These are phyloP conservation scores for Mucor mucedo DNA, from an alignment of 371 early-diverging fungal species.

Conservation along the genomic window DNA sequence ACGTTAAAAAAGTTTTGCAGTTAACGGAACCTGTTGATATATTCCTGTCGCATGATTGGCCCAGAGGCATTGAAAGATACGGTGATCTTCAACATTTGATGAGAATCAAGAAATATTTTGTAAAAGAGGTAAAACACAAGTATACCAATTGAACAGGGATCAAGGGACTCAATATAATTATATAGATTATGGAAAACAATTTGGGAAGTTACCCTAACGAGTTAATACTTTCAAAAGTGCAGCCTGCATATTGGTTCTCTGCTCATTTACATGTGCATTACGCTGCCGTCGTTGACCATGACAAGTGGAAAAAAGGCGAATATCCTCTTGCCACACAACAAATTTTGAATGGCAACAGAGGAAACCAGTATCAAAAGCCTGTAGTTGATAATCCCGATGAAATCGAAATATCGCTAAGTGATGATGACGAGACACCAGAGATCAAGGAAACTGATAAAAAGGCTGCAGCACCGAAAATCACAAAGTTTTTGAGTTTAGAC, in stretches of 20 bases:
- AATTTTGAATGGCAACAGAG: slow-evolving; percentile 5
- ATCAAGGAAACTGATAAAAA: not conserved
- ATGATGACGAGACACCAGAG: not conserved
- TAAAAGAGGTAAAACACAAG: slow-evolving; percentile 60
- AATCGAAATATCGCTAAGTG: slow-evolving; percentile 44
- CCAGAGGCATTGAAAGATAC: slow-evolving; percentile 79
- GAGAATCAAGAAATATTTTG: slow-evolving; percentile 71
- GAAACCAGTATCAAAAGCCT: not conserved
- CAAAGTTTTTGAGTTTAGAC: slow-evolving; percentile 71
- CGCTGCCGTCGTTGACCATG: slow-evolving; percentile 71
- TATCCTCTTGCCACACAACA: slow-evolving; percentile 13
- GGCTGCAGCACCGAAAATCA: slow-evolving; percentile 25
- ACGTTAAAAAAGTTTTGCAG: slow-evolving; percentile 76
- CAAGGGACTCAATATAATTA: not conserved
- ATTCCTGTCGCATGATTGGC: slow-evolving; percentile 98
- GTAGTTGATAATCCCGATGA: slow-evolving; percentile 62
- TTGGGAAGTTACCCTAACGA: slow-evolving; percentile 81
- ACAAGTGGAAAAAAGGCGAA: slow-evolving; percentile 29
- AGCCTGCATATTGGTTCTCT: slow-evolving; percentile 91
- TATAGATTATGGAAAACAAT: slow-evolving; percentile 63
- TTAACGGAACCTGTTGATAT: slow-evolving; percentile 77
- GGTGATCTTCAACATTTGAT: slow-evolving; percentile 75
- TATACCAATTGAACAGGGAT: not conserved
- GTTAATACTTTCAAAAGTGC: slow-evolving; percentile 68
- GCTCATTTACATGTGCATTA: slow-evolving; percentile 94